Evolutionary conservation across 352 stramenopile genomes (phyloP), one percentile per base, ranked within the genome.

Genomic region (Phytophthora pini): DNA sequence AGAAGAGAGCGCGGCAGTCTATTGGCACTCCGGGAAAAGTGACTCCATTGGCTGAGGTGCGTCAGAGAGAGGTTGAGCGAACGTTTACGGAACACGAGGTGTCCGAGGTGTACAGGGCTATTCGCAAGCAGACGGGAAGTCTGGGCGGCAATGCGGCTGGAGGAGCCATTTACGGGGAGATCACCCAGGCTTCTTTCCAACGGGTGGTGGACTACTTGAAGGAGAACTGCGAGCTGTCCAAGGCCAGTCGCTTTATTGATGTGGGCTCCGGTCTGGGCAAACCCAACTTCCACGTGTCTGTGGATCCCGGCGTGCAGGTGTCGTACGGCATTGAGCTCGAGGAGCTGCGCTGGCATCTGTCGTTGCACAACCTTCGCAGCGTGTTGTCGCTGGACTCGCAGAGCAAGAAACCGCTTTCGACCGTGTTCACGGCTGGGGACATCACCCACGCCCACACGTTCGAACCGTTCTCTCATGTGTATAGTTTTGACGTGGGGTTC

Each of bases 401-500:
- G 66, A 83, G 80, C 56, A 74, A 76, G 65, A 93, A 80, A 61
- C 69, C 54, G 9, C 79, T 79, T 27, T 68, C 69, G 22, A 96
- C 87, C 26, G 87, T 98, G 36, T 98, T 99, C 61, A 89, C 93
- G 2, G 86, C 92, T 7, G 94, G 93, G 9, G 95, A 99, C 74
- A 98, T 99, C 58, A 98, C 88, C 10, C 72, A 97, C 60, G 97
- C 96, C 0, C 80, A 89, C 32, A 97, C 87, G 29, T 96, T 99
- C 38, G 93, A 99, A 76, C 97, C 96, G 0, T 99, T 99, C 65
- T 98, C 97, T 5, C 97, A 99, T 75, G 88, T 99, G 20, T 99
- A 99, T 76, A 99, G 98, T 84, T 99, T 99, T 71, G 97, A 99
- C 57, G 96, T 99, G 55, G 97, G 97, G 12, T 99, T 99, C 68